These are phyloP conservation scores for Penicillium daleae DNA, from an alignment of 495 filamentous ascomycete genomes.

Conservation along the genomic window DNA sequence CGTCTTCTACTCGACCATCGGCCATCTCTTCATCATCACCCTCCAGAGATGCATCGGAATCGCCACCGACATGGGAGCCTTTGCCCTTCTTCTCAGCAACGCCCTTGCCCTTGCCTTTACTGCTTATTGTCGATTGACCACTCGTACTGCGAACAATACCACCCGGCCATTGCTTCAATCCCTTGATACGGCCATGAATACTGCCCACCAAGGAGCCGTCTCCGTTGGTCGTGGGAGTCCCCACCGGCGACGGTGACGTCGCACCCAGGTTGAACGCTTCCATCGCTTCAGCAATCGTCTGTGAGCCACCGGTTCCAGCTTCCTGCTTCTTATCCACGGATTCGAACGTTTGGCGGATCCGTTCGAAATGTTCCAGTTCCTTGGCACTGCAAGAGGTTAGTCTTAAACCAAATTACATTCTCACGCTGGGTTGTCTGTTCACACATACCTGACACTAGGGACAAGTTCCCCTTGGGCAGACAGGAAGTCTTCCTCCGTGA, in stretches of 20 bases:
- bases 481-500: constrained; percentile 84
- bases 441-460: constrained; percentile 75
- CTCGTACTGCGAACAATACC: constrained; percentile 35
- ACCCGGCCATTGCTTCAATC: constrained; percentile 35
- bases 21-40: constrained; percentile 46
- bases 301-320: constrained; percentile 30
- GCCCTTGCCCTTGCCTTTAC: constrained; percentile 46
- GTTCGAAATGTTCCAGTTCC: constrained; percentile 89
- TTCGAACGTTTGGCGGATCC: constrained; percentile 82
- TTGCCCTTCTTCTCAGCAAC: constrained; percentile 49
- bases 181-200: constrained; percentile 35
- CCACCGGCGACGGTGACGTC: constrained; percentile 14
- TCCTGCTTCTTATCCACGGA: constrained; percentile 49
- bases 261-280: constrained; percentile 40
- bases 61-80: constrained; percentile 22
- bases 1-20: constrained; percentile 37
- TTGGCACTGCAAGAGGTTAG: constrained; percentile 65
- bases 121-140: constrained; percentile 32
- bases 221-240: constrained; percentile 37
- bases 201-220: constrained; percentile 28
- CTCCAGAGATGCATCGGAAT: constrained; percentile 47
- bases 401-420: neutral
- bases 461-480: constrained; percentile 81
- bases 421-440: neutral
- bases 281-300: constrained; percentile 45